Conservation (phyloP, 306 rosid genomes). For the Pyrus betulifolia region DNA sequence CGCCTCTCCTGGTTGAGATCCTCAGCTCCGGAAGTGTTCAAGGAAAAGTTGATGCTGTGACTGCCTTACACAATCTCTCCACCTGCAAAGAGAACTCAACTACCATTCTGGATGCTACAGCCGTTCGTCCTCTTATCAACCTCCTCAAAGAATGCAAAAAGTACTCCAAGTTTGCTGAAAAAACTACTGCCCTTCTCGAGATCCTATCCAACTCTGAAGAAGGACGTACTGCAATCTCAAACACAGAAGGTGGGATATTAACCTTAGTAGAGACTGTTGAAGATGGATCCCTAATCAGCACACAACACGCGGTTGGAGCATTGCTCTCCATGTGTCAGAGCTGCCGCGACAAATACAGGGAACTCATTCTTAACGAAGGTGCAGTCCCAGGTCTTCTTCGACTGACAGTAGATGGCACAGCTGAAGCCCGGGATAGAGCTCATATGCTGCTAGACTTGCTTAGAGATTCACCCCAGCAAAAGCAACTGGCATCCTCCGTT, state of each 20-base stretch:
- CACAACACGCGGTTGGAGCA: conserved; percentile 76
- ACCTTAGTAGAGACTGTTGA: conserved; percentile 79
- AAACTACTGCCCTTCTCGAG: conserved; percentile 68
- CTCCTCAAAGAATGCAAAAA: conserved; percentile 86
- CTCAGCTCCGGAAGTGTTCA: conserved; percentile 78
- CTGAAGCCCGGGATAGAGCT: conserved; percentile 65
- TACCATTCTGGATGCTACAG: conserved; percentile 57
- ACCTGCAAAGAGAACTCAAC: conserved; percentile 40
- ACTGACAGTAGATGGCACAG: conserved; percentile 76
- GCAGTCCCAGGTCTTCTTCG: conserved; percentile 83
- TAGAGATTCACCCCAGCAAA: conserved; percentile 66
- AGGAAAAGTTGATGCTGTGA: conserved; percentile 82
- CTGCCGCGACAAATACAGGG: conserved; percentile 70
- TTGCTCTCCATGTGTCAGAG: conserved; percentile 61
- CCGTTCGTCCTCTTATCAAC: conserved; percentile 70
- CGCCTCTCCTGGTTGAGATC: conserved; percentile 76
- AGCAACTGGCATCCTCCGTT: conserved; percentile 48
- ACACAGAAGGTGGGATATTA: conserved; percentile 59
- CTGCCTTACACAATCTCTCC: conserved; percentile 72
- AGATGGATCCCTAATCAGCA: conserved; percentile 80
- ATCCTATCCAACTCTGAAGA: conserved; percentile 63
- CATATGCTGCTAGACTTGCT: conserved; percentile 68
- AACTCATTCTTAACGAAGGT: conserved; percentile 77
- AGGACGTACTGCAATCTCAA: conserved; percentile 58
- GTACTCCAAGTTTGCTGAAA: conserved; percentile 81